Evolutionary conservation across 1,139 yeast genomes (phyloP), one percentile per base, ranked within the genome.

Genomic region (Suhomyces taliae): DNA sequence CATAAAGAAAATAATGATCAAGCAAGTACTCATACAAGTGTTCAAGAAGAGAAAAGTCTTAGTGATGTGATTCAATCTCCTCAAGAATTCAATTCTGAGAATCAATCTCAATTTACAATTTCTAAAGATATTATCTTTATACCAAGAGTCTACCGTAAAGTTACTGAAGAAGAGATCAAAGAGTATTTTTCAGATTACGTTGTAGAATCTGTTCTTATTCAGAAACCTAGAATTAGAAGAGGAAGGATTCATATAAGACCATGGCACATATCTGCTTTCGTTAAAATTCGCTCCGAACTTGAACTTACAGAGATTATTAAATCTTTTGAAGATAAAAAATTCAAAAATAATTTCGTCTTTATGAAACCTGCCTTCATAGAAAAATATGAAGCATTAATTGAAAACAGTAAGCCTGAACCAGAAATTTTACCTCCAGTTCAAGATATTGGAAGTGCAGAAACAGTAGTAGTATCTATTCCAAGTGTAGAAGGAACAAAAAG

Each of bases 91-190:
- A 19, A 19, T 19, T 19, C 24, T 19, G 24, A 19, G 6, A 19
- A 19, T 19, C 24, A 19, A 19, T 19, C 32, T 29, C 32, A 29
- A 29, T 36, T 36, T n/a, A 36, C 39, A 4, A 60, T 67, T 12
- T 76, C 86, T 1, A 57, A 62, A 7, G 79, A 79, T 52, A 80
- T 87, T 1, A 66, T 85, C 12, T 83, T 75, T 56, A 74, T 84
- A 40, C 67, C 76, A 7, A 74, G 71, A 34, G 66, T 83, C 44
- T 72, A 78, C 35, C 65, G 58, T 27, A 62, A 61, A 27, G 61
- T 67, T 4, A 68, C 74, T 2, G 82, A 77, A 53, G 63, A 64
- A 10, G 75, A 71, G 14, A 57, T 81, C 44, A 68, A 74, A 48
- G 70, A 65, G 9, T 72, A 62, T 53, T 79, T 81, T 51, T 63